A percentile compares a stretch with the other conserved stretches of the same genome.
phyloP scores from a whole-genome alignment of 441 rosid species.

The Arabidopsis hybrid region DNA sequence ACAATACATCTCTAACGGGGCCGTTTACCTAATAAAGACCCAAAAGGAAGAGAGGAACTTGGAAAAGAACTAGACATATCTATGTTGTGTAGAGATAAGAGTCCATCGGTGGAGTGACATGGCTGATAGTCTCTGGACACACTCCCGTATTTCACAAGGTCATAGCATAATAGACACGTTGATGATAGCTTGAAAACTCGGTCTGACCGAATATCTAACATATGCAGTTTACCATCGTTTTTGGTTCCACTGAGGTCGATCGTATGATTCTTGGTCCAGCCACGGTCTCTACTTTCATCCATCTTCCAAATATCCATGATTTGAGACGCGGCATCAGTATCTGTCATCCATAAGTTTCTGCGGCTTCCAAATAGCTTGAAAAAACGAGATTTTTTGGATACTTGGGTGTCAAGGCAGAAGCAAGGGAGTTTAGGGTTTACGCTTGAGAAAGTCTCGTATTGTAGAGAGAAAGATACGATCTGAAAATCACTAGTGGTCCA shows the following conservation, averaged over 20 bases:
- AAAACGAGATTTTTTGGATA: background rate
- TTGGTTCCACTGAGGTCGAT: background rate
- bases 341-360: background rate
- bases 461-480: slow-evolving; percentile 12
- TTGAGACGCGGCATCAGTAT: background rate
- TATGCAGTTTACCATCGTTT: background rate
- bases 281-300: background rate
- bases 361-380: background rate
- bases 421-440: slow-evolving; percentile 1
- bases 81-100: slow-evolving; percentile 6
- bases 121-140: background rate
- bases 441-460: slow-evolving; percentile 1
- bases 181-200: background rate
- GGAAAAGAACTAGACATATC: background rate
- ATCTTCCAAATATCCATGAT: slow-evolving; percentile 8
- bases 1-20: no score
- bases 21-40: background rate
- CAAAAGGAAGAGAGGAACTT: background rate
- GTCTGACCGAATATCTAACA: background rate
- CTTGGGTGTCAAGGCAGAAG: slow-evolving; percentile 1
- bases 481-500: slow-evolving; percentile 12
- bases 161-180: background rate
- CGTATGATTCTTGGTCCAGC: slow-evolving; percentile 8
- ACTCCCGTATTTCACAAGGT: background rate
- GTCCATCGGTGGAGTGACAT: slow-evolving; percentile 21